Evolutionary conservation across 2,329 filamentous ascomycete species (phyloP).

Genomic region (Sphaerostilbella broomeana): DNA sequence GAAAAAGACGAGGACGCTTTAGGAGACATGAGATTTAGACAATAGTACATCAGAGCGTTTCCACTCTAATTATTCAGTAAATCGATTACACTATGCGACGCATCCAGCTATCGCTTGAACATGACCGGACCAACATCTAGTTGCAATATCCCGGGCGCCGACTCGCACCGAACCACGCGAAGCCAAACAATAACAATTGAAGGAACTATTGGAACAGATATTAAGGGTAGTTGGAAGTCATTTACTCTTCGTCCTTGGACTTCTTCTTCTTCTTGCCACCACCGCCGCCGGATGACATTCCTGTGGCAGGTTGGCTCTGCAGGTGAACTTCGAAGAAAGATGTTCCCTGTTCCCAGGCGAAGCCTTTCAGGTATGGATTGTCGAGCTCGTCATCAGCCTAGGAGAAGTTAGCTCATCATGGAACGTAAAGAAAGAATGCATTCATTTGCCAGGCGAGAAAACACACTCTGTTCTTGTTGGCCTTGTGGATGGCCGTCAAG

Average conservation of each 20-base stretch:
- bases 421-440: neutral
- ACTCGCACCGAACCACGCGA: slow-evolving; percentile 35
- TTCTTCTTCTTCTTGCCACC: slow-evolving; percentile 67
- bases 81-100: slow-evolving; percentile 12
- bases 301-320: slow-evolving; percentile 57
- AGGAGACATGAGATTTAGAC: neutral
- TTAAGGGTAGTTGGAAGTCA: slow-evolving; percentile 19
- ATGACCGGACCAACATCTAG: slow-evolving; percentile 32
- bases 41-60: neutral
- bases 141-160: slow-evolving; percentile 38
- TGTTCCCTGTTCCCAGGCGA: slow-evolving; percentile 95
- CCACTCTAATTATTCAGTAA: neutral
- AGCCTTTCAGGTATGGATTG: slow-evolving; percentile 79
- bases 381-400: slow-evolving; percentile 90
- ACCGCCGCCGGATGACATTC: slow-evolving; percentile 25
- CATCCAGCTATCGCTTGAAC: slow-evolving; percentile 13
- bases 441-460: too few species aligned
- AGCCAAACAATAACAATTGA: slow-evolving; percentile 31
- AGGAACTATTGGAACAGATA: slow-evolving; percentile 37
- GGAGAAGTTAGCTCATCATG: neutral
- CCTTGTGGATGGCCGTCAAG: slow-evolving; percentile 89
- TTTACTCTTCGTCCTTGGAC: slow-evolving; percentile 49
- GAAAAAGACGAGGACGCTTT: neutral
- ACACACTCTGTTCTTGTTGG: slow-evolving; percentile 90
- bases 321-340: slow-evolving; percentile 82